Evolutionary conservation across 2,329 filamentous ascomycete genomes (phyloP).

Genomic region (Didymellaceae sp.): DNA sequence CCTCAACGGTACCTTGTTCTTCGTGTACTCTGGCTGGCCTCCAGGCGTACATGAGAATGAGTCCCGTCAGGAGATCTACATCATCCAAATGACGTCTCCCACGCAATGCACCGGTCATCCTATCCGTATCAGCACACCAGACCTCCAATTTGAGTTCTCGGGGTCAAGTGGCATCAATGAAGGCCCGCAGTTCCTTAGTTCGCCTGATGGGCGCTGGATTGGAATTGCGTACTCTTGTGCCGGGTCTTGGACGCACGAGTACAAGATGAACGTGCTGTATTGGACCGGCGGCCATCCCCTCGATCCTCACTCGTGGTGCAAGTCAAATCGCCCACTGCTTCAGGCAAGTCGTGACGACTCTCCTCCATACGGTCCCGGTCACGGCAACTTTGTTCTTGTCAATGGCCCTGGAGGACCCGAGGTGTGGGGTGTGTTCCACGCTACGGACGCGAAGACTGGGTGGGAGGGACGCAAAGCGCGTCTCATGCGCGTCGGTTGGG

Average conservation of each 20-base stretch:
- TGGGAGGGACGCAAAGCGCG: constrained; percentile 55
- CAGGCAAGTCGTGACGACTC: constrained; percentile 41
- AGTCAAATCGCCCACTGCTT: constrained; percentile 49
- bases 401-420: constrained; percentile 45
- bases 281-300: constrained; percentile 52
- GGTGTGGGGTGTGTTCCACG: constrained; percentile 54
- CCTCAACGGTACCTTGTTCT: constrained; percentile 48
- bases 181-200: constrained; percentile 50
- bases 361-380: constrained; percentile 55
- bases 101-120: constrained; percentile 45
- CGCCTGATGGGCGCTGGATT: constrained; percentile 48
- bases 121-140: constrained; percentile 50
- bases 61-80: constrained; percentile 53
- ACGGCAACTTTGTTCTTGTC: constrained; percentile 54
- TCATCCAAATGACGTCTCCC: constrained; percentile 49
- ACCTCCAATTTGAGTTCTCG: constrained; percentile 50
- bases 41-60: constrained; percentile 45
- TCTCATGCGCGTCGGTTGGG: constrained; percentile 52
- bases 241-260: constrained; percentile 56
- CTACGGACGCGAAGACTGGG: constrained; percentile 54
- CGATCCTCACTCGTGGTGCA: constrained; percentile 47
- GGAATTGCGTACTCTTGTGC: constrained; percentile 57
- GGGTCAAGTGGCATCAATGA: constrained; percentile 55
- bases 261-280: constrained; percentile 56
- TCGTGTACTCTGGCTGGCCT: constrained; percentile 57